These are phyloP conservation scores for Rhizopus delemar DNA, from an alignment of 371 early-diverging fungal genomes.

Conservation along the genomic window DNA sequence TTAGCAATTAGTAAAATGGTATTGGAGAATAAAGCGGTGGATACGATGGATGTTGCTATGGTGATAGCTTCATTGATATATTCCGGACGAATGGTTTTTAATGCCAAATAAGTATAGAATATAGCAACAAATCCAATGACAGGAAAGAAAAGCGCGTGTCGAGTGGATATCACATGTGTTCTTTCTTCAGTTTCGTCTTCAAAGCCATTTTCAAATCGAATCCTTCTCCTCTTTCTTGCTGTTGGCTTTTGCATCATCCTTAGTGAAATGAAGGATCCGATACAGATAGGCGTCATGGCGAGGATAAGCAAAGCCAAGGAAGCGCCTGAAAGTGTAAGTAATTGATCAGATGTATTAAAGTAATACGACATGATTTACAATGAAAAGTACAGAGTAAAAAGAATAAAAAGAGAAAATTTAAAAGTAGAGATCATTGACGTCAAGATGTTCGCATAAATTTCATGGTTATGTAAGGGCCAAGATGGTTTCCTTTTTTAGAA, in stretches of 20 bases:
- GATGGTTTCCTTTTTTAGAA: neutral
- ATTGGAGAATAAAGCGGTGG: conserved; percentile 18
- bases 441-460: conserved; percentile 1
- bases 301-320: conserved; percentile 18
- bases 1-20: conserved; percentile 12
- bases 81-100: conserved; percentile 6
- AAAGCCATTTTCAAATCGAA: too few relatives aligned
- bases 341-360: conserved; percentile 13
- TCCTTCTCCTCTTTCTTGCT: neutral
- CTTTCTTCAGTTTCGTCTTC: conserved; percentile 7
- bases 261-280: conserved; percentile 22
- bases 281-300: conserved; percentile 17
- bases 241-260: conserved; percentile 5
- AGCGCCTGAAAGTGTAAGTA: conserved; percentile 16
- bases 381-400: neutral
- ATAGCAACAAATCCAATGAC: conserved; percentile 13
- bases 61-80: conserved; percentile 14
- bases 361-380: neutral
- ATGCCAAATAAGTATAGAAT: conserved; percentile 7
- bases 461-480: too few relatives aligned
- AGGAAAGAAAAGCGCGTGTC: conserved; percentile 19
- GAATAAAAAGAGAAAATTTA: neutral
- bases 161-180: conserved; percentile 8
- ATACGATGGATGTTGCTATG: conserved; percentile 9
- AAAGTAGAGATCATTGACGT: neutral